Evolutionary conservation across 192 early-diverging fungal species (phyloP), one percentile per base, ranked within the genome.

Genomic region (Coemansia furcata): DNA sequence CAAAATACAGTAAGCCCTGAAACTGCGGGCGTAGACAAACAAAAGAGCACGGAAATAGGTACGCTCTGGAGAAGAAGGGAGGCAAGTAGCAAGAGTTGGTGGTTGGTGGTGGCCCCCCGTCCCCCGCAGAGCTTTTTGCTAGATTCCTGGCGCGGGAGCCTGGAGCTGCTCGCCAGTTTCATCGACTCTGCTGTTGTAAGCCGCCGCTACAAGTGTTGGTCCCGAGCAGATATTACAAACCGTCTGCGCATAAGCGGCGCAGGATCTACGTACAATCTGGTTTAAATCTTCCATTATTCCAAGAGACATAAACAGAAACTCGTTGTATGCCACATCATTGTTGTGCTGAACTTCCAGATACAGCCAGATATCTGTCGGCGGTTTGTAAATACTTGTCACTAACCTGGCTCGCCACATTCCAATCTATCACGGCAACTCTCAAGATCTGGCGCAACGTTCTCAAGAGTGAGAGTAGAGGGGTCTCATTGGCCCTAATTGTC

Each of bases 1-100:
- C 54, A 57, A 33, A 57, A 33, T 8, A 35, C 30, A 57, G 54
- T 52, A 52, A 14, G 26, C 50, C 50, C 50, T 52, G 50, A 52
- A 30, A 29, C 26, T 52, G 8, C 29, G 44, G 44, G 19, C 19
- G 29, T 52, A 30, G 26, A 52, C 50, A 52, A 52, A 52, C 50
- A 52, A 47, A 21, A 30, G 14, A 30, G 29, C 50, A 30, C 50
- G 14, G 26, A 52, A 52, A 52, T 52, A 57, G 29, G 46, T 47
- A 35, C 54, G 35, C 15, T 32, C 14, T 57, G 54, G 54, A 52
- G 50, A 52, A 52, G 50, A 57, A 57, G n/a, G 46, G 46, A 23
- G 9, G 46, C 19, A 21, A 36, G 54, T 6, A 57, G 30, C 15
- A 15, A 30, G 30, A 32, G 54, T 32, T 17, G 15, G 54, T 15